These are phyloP conservation scores for Sporothrix brunneoviolacea DNA, from an alignment of 2,329 filamentous ascomycete species.

Conservation along the genomic window DNA sequence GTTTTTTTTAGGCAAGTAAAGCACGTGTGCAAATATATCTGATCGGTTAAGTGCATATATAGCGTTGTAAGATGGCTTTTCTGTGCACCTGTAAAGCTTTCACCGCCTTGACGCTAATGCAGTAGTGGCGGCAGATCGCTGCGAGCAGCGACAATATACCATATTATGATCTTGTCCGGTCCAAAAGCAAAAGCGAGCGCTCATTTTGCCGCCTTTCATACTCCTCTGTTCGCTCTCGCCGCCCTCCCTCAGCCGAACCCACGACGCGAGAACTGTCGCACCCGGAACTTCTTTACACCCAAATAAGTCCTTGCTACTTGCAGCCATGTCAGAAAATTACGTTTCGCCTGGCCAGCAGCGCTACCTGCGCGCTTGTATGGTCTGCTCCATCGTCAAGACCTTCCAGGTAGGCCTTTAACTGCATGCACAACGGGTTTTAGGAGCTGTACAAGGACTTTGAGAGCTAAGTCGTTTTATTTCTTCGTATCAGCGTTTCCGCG, in stretches of 20 bases:
- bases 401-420: slow-evolving; percentile 50
- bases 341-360: slow-evolving; percentile 71
- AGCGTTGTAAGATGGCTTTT: no score
- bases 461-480: no score
- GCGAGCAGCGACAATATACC: not conserved
- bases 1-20: no score
- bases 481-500: slow-evolving; percentile 83
- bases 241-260: no score
- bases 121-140: slow-evolving; percentile 1
- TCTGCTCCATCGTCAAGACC: slow-evolving; percentile 90
- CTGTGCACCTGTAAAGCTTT: not conserved
- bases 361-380: slow-evolving; percentile 93
- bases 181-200: no score
- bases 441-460: no score
- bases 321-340: slow-evolving; percentile 50
- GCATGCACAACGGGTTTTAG: no score
- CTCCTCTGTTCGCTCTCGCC: no score
- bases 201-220: no score
- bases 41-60: not conserved
- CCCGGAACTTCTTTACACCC: no score
- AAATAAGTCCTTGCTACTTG: not conserved
- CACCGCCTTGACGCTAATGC: not conserved
- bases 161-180: not conserved
- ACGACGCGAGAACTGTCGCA: no score
- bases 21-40: no score